Percentiles rank a stretch among this genome's conserved stretches.
These are phyloP conservation scores for Colletotrichum ledebouriae DNA, from an alignment of 2,329 filamentous ascomycete genomes.

Conservation along the genomic window DNA sequence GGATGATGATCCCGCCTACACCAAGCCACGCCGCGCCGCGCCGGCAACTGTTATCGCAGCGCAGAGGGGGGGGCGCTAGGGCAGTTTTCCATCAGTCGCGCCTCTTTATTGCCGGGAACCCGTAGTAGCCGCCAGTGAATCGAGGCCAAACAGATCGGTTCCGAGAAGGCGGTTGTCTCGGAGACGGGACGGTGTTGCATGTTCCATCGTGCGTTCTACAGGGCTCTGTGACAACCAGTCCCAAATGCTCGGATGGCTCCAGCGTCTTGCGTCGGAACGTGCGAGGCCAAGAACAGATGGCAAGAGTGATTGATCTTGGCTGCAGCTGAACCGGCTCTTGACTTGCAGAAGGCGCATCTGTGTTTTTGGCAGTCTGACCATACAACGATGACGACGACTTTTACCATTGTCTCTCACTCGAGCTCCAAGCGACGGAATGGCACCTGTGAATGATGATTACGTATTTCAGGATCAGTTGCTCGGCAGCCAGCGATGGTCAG, in stretches of 20 bases:
- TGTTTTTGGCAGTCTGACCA: constrained; percentile 5
- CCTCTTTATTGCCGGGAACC: neutral
- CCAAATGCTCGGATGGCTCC: constrained; percentile 9
- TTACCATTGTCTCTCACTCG: neutral
- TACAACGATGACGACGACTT: constrained; percentile 10
- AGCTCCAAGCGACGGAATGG: neutral
- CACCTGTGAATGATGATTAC: too few species aligned
- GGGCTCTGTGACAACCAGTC: constrained; percentile 4
- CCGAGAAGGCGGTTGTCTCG: constrained; percentile 16
- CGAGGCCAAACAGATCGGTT: too few species aligned
- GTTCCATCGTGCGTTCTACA: constrained; percentile 7
- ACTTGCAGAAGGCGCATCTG: neutral
- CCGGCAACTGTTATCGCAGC: neutral
- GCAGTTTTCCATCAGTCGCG: neutral
- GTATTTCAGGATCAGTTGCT: neutral
- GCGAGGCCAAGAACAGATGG: constrained; percentile 17
- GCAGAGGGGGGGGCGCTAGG: constrained; percentile 13
- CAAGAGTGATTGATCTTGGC: constrained; percentile 13
- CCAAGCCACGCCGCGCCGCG: constrained; percentile 6
- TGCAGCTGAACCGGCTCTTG: constrained; percentile 3
- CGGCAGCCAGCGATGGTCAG: neutral
- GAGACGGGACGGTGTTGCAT: constrained; percentile 2
- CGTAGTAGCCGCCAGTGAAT: neutral
- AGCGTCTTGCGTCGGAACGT: constrained; percentile 7
- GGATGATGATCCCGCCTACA: constrained; percentile 23